Percentiles rank a stretch among this genome's conserved stretches.
Evolutionary conservation across 1,284 basidiomycete genomes (phyloP).

Genomic region (Pterula multifida): DNA sequence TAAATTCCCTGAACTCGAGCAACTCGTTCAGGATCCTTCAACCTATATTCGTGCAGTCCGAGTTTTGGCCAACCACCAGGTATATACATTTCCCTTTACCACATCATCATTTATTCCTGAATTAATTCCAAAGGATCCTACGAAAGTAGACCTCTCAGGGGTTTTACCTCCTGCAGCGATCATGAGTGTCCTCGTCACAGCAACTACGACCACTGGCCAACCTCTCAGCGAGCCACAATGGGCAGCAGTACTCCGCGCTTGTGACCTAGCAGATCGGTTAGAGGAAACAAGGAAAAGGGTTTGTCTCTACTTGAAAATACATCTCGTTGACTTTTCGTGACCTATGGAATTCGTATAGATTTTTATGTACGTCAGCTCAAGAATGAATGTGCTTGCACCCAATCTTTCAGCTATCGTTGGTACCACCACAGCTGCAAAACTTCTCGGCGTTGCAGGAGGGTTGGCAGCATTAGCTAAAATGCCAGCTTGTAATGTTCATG

Average conservation of each 20-base stretch:
- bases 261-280: conserved; percentile 78
- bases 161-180: conserved; percentile 87
- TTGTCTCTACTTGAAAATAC: conserved; percentile 18
- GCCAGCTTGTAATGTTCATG: conserved; percentile 93
- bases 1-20: conserved; percentile 95
- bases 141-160: conserved; percentile 69
- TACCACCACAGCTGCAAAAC: conserved; percentile 94
- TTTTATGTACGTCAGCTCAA: conserved; percentile 96
- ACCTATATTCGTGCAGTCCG: conserved; percentile 92
- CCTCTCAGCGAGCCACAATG: conserved; percentile 64
- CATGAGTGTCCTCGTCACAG: conserved; percentile 94
- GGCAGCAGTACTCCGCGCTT: conserved; percentile 74
- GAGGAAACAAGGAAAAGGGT: conserved; percentile 84
- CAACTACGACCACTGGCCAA: conserved; percentile 81
- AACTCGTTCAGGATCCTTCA: conserved; percentile 83
- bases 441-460: conserved; percentile 95
- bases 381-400: conserved; percentile 96
- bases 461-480: conserved; percentile 86
- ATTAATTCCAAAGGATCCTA: conserved; percentile 48
- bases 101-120: conserved; percentile 5
- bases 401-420: conserved; percentile 98
- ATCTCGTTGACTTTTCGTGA: not conserved
- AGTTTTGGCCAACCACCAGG: conserved; percentile 77
- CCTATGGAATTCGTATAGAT: conserved; percentile 39
- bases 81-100: conserved; percentile 16